Evolutionary conservation across 2,329 filamentous ascomycete species (phyloP), one percentile per base, ranked within the genome.

Genomic region (Colletotrichum chlorophyti): DNA sequence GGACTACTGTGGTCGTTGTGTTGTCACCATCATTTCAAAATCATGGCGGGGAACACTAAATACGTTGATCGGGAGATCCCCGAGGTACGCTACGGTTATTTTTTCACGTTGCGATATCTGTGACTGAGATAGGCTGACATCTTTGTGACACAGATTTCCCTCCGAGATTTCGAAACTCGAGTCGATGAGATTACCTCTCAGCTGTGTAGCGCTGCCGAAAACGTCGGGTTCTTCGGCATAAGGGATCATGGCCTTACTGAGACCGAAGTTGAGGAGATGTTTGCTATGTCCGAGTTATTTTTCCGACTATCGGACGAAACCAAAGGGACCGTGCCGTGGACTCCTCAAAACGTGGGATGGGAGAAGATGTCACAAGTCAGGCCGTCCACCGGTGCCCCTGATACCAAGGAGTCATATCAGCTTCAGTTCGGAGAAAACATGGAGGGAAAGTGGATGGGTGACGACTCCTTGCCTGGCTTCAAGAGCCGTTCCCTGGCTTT

Each of bases 321-420:
- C 52, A 87, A 88, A 65, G 75, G 76, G 14, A 76, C 72, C 6
- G 81, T 85, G 1, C 81, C 84, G 0, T 87, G 81, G 73, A 81
- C 75, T 38, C 72, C 72, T 10, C 75, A 79, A 58, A 87, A 88
- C 62, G 79, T 81, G 2, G 85, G 85, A 7, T 87, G 84, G 83
- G 84, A 87, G 72, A 83, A 83, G 68, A 79, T 77, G 60, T 74
- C 79, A 7, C 84, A 87, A 64, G 72, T 87, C 38, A 78, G 84
- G 11, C 84, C 84, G 1, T 85, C 81, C 3, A 88, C 85, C 0
- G 84, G 85, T 10, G 73, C 75, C 2, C 75, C 81, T 1, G 85
- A 88, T 68, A 78, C 76, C 46, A 88, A 87, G 64, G 85, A 88
- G 68, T 84, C 80, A 10, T 85, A 87, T 65, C 84, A 87, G 67